Conservation (phyloP, 371 early-diverging fungal species). For the Apophysomyces elegans region DNA sequence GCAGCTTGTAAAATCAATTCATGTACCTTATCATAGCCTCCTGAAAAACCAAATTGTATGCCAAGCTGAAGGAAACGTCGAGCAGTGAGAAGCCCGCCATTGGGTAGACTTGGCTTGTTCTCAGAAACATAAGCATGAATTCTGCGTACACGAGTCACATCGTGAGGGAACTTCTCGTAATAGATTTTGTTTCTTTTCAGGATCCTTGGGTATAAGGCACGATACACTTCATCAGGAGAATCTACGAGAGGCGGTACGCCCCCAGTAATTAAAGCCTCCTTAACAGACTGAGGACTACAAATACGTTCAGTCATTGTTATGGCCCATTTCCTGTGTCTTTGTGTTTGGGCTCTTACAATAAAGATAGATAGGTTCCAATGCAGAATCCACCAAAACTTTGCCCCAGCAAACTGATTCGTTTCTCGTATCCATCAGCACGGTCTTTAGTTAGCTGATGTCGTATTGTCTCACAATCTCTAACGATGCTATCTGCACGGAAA, state of each 20-base stretch:
- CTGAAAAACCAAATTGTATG: constrained; percentile 64
- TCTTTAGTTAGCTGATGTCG: constrained; percentile 56
- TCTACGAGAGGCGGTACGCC: constrained; percentile 75
- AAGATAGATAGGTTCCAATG: constrained; percentile 71
- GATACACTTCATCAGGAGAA: constrained; percentile 67
- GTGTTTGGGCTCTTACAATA: constrained; percentile 54
- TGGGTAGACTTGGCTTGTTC: constrained; percentile 56
- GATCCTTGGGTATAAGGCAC: constrained; percentile 64
- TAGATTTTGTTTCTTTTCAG: constrained; percentile 65
- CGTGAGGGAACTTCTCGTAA: constrained; percentile 67
- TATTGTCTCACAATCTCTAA: constrained; percentile 72
- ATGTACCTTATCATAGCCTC: constrained; percentile 73
- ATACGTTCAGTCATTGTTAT: no score
- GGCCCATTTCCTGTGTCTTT: background rate
- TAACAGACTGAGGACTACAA: constrained; percentile 59
- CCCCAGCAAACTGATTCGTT: constrained; percentile 56
- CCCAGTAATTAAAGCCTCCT: constrained; percentile 73
- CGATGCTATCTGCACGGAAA: constrained; percentile 78
- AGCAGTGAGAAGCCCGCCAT: constrained; percentile 70
- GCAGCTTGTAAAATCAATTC: constrained; percentile 55
- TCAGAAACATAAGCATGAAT: constrained; percentile 60
- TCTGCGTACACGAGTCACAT: constrained; percentile 63
- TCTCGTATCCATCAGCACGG: constrained; percentile 28
- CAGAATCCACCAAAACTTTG: constrained; percentile 82
- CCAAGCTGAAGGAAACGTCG: constrained; percentile 80